Percentiles rank a stretch among this genome's conserved stretches.
phyloP scores from a whole-genome alignment of 805 yeast species.

The Maudiozyma saulgeensis region DNA sequence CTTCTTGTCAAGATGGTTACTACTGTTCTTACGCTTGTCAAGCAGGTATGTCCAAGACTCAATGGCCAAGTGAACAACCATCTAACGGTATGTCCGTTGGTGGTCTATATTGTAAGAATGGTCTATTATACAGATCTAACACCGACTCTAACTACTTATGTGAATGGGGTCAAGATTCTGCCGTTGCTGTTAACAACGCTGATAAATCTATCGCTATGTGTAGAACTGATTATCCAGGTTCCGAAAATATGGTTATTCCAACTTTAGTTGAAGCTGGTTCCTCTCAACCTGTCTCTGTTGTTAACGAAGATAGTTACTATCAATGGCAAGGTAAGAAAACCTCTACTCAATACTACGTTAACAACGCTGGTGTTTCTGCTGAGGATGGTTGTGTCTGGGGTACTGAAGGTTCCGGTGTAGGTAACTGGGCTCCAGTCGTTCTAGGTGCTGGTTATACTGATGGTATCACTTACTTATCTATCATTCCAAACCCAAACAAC shows the following conservation, averaged over 20 bases:
- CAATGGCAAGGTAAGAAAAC: conserved; percentile 73
- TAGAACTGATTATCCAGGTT: conserved; percentile 98
- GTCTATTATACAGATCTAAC: conserved; percentile 80
- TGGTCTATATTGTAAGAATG: conserved; percentile 80
- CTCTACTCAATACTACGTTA: conserved; percentile 94
- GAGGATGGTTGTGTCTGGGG: conserved; percentile 98
- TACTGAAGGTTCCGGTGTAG: conserved; percentile 63
- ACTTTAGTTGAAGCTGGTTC: conserved; percentile 69
- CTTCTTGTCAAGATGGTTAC: conserved; percentile 76
- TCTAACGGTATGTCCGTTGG: conserved; percentile 87
- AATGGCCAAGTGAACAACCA: conserved; percentile 91
- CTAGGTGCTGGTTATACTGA: conserved; percentile 82
- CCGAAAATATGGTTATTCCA: conserved; percentile 97
- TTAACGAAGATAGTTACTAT: conserved; percentile 70
- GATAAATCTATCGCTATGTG: conserved; percentile 81
- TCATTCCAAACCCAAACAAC: conserved; percentile 96
- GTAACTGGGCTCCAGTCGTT: conserved; percentile 98
- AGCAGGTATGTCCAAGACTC: conserved; percentile 98
- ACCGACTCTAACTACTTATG: conserved; percentile 60
- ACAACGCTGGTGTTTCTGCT: conserved; percentile 86
- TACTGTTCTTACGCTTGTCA: conserved; percentile 98
- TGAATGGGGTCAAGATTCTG: conserved; percentile 77
- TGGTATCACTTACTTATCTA: conserved; percentile 72
- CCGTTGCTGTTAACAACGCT: conserved; percentile 41
- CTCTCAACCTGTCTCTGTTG: conserved; percentile 64